phyloP scores from a whole-genome alignment of 345 rosid genomes.

The Rhodamnia argentea region DNA sequence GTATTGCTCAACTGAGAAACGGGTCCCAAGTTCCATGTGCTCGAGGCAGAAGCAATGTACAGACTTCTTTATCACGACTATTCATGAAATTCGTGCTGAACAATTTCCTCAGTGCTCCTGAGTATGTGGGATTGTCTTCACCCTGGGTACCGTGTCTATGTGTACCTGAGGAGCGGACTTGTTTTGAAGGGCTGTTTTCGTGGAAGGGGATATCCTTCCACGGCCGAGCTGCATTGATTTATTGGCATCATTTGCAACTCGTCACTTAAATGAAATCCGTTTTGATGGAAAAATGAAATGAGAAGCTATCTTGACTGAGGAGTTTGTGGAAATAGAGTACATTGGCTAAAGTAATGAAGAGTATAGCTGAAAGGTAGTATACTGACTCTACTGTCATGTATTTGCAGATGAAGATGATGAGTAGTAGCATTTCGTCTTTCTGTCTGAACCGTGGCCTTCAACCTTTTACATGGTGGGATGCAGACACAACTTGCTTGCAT shows the following conservation, averaged over 20 bases:
- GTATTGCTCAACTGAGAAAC: not conserved
- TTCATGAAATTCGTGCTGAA: not conserved
- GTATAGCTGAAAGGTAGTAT: not conserved
- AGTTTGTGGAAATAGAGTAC: not conserved
- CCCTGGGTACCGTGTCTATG: not conserved
- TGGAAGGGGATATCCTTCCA: not conserved
- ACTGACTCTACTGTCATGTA: not conserved
- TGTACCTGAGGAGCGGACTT: not conserved
- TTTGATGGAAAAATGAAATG: not conserved
- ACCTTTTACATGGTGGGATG: not conserved
- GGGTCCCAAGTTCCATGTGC: not conserved
- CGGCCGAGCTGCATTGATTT: not conserved
- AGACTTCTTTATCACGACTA: not conserved
- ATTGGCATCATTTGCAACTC: not conserved
- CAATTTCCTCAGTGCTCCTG: not conserved
- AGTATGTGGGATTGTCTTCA: not conserved
- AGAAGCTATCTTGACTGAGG: not conserved
- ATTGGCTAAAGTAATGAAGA: not conserved
- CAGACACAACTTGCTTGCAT: not conserved
- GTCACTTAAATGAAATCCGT: not conserved
- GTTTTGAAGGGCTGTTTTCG: not conserved
- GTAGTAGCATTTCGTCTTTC: not conserved
- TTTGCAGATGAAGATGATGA: not conserved
- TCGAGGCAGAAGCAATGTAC: not conserved
- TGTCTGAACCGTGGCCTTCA: not conserved